phyloP scores from a whole-genome alignment of 2,329 filamentous ascomycete species.

The Epichloe coenophiala region DNA sequence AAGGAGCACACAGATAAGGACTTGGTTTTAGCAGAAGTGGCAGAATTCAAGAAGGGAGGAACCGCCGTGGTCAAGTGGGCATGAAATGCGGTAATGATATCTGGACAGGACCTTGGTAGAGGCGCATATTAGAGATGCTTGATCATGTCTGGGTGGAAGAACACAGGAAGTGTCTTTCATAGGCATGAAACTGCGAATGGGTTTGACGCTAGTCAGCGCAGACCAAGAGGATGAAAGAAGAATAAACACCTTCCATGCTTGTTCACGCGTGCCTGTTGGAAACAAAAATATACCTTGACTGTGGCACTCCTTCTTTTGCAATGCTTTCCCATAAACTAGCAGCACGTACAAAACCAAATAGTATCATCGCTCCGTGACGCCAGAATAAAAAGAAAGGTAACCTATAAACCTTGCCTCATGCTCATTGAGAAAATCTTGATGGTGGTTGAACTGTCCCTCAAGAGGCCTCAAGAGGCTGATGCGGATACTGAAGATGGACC shows the following conservation, averaged over 20 bases:
- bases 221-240: neutral
- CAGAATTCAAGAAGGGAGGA: conserved; percentile 53
- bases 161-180: neutral
- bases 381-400: neutral
- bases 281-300: neutral
- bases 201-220: neutral
- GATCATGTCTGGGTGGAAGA: neutral
- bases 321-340: neutral
- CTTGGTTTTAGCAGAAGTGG: conserved; percentile 42
- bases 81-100: conserved; percentile 10
- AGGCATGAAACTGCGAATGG: neutral
- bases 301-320: neutral
- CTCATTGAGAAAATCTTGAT: neutral
- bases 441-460: neutral
- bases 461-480: neutral
- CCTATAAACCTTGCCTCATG: neutral
- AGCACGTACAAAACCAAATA: neutral
- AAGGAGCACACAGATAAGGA: conserved; percentile 63
- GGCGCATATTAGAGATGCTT: neutral
- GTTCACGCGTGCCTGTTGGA: neutral
- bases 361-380: conserved; percentile 4
- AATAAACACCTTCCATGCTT: neutral
- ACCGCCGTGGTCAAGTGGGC: conserved; percentile 51
- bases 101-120: neutral
- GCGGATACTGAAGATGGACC: conserved; percentile 13